Base-by-base conservation (phyloP, 2,329 filamentous ascomycete genomes). In the Aureobasidium sp. region DNA sequence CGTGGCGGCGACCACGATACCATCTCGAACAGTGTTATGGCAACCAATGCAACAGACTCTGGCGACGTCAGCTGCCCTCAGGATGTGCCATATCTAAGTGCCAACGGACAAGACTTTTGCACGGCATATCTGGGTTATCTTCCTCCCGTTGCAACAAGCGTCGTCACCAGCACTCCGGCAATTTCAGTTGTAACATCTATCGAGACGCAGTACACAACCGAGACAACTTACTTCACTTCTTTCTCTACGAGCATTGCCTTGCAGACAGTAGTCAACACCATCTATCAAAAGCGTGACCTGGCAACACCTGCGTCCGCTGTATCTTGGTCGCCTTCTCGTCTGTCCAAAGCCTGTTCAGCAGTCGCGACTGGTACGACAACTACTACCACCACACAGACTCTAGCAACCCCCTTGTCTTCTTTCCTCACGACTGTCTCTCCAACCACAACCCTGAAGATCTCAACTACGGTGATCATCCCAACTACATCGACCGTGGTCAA, bases 1-100 rank as follows among this genome's bases (percentile, higher is more conserved):
- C 45, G 52, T 17, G 56, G 56, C 25, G 27, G 27, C 47, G 54
- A 57, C 32, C 35, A 30, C 5, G 55, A 47, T 29, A 35, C 49
- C 24, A 47, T 57, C 27, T 14, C 29, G 5, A 40, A 55, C 52
- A 51, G 41, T 27, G 55, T 44, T 35, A 21, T 30, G 27, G 6
- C 27, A 30, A 30, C 27, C 27, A 30, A 30, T 12, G 27, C 27
- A 30, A 30, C 27, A 30, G 12, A 30, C 27, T n/a, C n/a, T n/a
- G 2, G 29, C 11, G 29, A 32, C 29, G 29, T 32, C 8, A 32
- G 29, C 7, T 32, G 4, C n/a, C 29, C 29, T 32, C n/a, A 10
- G 4, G 29, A 32, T 11, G 29, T 32, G 3, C 3, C 29, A 32
- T 32, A 32, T 11, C 29, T 11, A 8, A 32, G 29, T 14, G n/a